These are phyloP conservation scores for Iris macrosiphon DNA, from an alignment of 106 monocot genomes.

Conservation along the genomic window DNA sequence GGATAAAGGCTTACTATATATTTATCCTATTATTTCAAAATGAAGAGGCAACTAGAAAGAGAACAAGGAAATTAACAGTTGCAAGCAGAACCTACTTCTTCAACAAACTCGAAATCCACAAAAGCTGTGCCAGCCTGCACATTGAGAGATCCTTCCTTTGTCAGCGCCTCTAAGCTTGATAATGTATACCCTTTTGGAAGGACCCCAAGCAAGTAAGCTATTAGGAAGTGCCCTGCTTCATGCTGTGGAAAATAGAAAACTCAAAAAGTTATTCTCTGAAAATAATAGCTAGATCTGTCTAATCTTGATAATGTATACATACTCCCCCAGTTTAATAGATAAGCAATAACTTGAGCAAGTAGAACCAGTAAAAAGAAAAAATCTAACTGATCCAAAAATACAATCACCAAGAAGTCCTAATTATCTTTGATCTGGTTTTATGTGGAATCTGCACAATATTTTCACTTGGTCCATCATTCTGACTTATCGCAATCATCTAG, in stretches of 20 bases:
- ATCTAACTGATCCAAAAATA: too few species aligned
- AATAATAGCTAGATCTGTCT: too few species aligned
- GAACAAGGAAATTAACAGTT: not conserved
- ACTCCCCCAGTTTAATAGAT: too few species aligned
- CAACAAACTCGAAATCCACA: slow-evolving; percentile 92
- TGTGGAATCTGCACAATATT: too few species aligned
- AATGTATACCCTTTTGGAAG: slow-evolving; percentile 77
- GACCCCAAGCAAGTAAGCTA: slow-evolving; percentile 90
- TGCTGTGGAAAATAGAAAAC: slow-evolving; percentile 36
- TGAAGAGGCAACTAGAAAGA: slow-evolving; percentile 1
- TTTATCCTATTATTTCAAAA: too few species aligned
- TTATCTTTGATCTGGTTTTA: too few species aligned
- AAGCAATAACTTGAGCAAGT: not conserved
- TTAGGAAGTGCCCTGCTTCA: slow-evolving; percentile 88
- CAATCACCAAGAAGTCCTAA: too few species aligned
- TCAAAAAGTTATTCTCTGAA: slow-evolving; percentile 1
- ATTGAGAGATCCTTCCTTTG: slow-evolving; percentile 68
- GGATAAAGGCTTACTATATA: too few species aligned
- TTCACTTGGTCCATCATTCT: too few species aligned
- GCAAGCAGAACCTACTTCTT: slow-evolving; percentile 55
- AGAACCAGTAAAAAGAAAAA: too few species aligned
- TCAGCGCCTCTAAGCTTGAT: slow-evolving; percentile 73
- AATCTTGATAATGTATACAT: not conserved
- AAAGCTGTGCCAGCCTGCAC: slow-evolving; percentile 96
- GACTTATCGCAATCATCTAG: too few species aligned